Evolutionary conservation across 805 yeast species (phyloP).

Genomic region (Phaffomyces thermotolerans): DNA sequence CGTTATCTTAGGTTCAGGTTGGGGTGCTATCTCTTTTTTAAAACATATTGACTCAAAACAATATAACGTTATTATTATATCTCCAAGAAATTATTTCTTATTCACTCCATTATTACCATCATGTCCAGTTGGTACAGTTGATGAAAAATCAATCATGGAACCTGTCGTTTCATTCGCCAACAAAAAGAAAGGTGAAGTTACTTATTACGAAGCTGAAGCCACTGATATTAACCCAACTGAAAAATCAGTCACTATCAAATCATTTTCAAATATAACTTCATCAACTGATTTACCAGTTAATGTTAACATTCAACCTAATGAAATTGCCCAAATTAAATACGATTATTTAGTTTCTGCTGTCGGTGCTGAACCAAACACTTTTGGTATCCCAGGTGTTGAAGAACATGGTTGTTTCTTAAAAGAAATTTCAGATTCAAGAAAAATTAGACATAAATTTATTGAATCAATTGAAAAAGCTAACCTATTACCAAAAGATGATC

Average conservation of each 20-base stretch:
- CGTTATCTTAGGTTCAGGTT: slow-evolving; percentile 83
- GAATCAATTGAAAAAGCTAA: slow-evolving; percentile 86
- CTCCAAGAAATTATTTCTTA: slow-evolving; percentile 91
- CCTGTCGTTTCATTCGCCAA: slow-evolving; percentile 86
- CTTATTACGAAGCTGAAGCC: slow-evolving; percentile 87
- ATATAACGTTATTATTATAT: slow-evolving; percentile 83
- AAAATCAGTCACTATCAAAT: slow-evolving; percentile 58
- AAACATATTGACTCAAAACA: slow-evolving; percentile 78
- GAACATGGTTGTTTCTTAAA: slow-evolving; percentile 85
- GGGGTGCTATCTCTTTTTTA: slow-evolving; percentile 88
- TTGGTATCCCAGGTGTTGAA: slow-evolving; percentile 89
- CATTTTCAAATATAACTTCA: slow-evolving; percentile 20
- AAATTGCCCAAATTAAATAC: slow-evolving; percentile 45
- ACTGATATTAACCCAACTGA: slow-evolving; percentile 68
- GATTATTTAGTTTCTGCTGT: slow-evolving; percentile 89
- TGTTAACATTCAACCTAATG: slow-evolving; percentile 23
- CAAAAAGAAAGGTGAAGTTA: slow-evolving; percentile 67
- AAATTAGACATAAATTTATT: slow-evolving; percentile 76
- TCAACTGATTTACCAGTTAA: slow-evolving; percentile 7
- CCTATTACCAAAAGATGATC: slow-evolving; percentile 60
- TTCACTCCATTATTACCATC: slow-evolving; percentile 96
- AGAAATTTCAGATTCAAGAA: slow-evolving; percentile 83
- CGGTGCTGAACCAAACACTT: slow-evolving; percentile 92
- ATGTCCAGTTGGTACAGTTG: slow-evolving; percentile 90
- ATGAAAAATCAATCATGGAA: slow-evolving; percentile 84